Base-by-base conservation (phyloP, 306 rosid genomes). In the Carpinus fangiana region DNA sequence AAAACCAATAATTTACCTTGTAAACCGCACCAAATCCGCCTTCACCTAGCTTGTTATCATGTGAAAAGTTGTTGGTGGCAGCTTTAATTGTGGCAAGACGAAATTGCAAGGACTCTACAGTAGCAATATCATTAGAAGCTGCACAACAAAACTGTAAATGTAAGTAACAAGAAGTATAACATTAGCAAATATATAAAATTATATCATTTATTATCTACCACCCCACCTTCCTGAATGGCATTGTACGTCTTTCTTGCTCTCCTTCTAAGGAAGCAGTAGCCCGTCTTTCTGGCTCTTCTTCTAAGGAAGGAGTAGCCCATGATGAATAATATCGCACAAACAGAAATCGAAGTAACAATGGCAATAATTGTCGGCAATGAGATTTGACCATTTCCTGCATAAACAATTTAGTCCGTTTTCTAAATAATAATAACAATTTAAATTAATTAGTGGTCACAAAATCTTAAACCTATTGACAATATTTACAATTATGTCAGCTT, bases 1-100 rank as follows among this genome's bases (percentile, higher is more conserved):
- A 31, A 31, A 31, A 31, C 38, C 0, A 12, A 13, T 28, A 43
- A 3, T 17, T 41, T 17, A 65, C 71, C 50, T 38, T 65, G 50
- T 38, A 38, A 38, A 65, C 71, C 48, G 4, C 13, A 36, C 71
- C 71, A 65, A 65, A 65, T 17, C 71, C 50, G 0, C 50, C 71
- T 36, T 36, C 71, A 65, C 71, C 71, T 8, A 65, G 7, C 20
- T 36, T 65, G 13, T 65, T 36, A 38, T 38, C 38, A 18, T 36
- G 50, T 38, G 50, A 65, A 23, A 65, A 65, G 10, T 17, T 18
- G 11, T 65, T 38, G 21, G 71, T 65, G 21, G 48, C 71, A 14
- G 14, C 48, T 65, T 65, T 26, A 17, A 87, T 74, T 12, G 86
- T 80, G 9, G 26, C 76, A 8, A 86, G 71, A 72, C 84, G 84